phyloP scores from a whole-genome alignment of 2,329 filamentous ascomycete species.

The Xylaria sp. region DNA sequence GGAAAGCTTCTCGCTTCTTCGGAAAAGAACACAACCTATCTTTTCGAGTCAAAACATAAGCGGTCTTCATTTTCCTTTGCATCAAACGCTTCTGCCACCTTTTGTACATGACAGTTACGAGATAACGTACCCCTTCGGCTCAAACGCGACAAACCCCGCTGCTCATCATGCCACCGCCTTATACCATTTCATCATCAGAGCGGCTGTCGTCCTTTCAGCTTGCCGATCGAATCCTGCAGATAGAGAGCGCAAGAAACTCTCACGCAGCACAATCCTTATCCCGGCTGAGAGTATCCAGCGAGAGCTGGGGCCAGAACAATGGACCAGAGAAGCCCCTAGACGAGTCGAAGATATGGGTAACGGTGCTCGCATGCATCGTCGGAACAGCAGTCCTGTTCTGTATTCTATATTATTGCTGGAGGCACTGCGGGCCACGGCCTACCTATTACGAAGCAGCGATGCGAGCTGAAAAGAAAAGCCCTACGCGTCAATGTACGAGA shows the following conservation, averaged over 20 bases:
- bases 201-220: neutral
- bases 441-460: constrained; percentile 34
- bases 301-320: neutral
- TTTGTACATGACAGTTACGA: too few species aligned
- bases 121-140: too few species aligned
- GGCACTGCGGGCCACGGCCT: constrained; percentile 17
- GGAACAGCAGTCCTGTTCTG: constrained; percentile 13
- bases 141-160: neutral
- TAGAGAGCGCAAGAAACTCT: neutral
- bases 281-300: neutral
- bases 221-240: neutral
- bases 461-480: neutral
- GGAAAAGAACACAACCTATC: neutral
- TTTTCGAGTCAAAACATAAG: neutral
- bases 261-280: neutral
- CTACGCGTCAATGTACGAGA: neutral
- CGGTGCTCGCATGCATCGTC: constrained; percentile 21
- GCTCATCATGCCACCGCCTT: constrained; percentile 14
- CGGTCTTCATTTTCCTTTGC: neutral
- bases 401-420: constrained; percentile 30
- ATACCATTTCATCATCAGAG: neutral
- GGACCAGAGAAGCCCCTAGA: constrained; percentile 5
- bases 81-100: neutral
- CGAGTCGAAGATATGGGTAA: constrained; percentile 4
- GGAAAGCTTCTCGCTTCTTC: neutral